Conservation (phyloP, 23 red algal species). For the Gracilariopsis chorda region DNA sequence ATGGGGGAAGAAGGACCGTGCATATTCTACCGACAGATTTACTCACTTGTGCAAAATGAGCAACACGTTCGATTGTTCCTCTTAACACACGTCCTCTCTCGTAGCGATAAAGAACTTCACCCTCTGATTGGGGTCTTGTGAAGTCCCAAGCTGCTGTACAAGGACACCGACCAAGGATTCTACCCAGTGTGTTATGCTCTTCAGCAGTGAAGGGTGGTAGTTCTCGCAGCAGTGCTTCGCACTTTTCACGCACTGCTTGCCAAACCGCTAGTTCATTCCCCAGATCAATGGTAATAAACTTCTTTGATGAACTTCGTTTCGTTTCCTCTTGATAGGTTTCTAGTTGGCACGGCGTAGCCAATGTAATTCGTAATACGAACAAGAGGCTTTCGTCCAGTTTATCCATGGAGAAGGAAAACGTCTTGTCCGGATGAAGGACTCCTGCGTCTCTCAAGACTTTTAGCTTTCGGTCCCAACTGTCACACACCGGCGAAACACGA, state of each 20-base stretch:
- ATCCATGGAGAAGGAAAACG: constrained; percentile 18
- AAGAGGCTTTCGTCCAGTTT: constrained; percentile 44
- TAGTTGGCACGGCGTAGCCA: constrained; percentile 5
- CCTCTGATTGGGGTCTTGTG: background rate
- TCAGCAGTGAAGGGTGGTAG: background rate
- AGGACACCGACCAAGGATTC: background rate
- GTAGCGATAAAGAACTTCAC: constrained; percentile 35
- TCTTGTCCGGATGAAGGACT: background rate
- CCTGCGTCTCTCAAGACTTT: background rate
- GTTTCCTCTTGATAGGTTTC: background rate
- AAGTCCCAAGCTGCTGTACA: constrained; percentile 53
- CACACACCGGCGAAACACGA: background rate
- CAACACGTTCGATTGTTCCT: constrained; percentile 20
- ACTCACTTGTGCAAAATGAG: constrained; percentile 54
- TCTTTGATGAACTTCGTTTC: background rate
- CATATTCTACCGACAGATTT: constrained; percentile 39
- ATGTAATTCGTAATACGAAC: background rate
- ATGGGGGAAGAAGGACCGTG: constrained; percentile 61
- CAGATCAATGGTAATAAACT: background rate
- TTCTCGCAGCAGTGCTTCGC: constrained; percentile 10
- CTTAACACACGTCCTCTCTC: constrained; percentile 18
- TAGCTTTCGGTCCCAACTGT: constrained; percentile 46
- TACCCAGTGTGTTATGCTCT: background rate
- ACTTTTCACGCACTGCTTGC: constrained; percentile 15
- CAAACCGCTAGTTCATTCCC: constrained; percentile 39